Conservation (phyloP, 306 rosid genomes). For the Geum urbanum region DNA sequence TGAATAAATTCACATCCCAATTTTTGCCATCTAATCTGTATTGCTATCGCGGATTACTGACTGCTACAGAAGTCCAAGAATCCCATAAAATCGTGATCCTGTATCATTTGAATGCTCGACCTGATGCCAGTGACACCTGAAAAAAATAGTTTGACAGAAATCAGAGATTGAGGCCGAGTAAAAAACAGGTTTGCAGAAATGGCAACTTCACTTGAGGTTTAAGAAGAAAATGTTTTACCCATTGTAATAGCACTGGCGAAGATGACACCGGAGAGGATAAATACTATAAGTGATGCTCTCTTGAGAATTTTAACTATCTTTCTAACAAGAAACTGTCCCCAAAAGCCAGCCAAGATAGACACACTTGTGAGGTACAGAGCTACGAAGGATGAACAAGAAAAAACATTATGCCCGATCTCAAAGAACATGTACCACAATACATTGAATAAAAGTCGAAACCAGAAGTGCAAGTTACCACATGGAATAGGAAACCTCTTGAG, state of each 20-base stretch:
- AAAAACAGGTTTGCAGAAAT: not conserved
- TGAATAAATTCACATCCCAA: not conserved
- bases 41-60: conserved; percentile 32
- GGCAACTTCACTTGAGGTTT: not conserved
- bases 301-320: conserved; percentile 45
- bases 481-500: conserved; percentile 87
- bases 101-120: conserved; percentile 56
- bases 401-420: not conserved
- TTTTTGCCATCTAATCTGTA: not conserved
- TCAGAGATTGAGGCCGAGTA: too few relatives aligned
- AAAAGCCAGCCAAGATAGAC: conserved; percentile 73
- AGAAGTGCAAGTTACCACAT: conserved; percentile 44
- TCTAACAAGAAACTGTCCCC: conserved; percentile 74
- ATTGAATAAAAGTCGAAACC: not conserved
- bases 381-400: conserved; percentile 28
- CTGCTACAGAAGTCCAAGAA: conserved; percentile 64
- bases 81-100: conserved; percentile 82
- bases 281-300: conserved; percentile 75
- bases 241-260: conserved; percentile 80
- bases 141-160: not conserved
- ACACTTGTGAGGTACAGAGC: conserved; percentile 62
- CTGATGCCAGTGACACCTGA: conserved; percentile 69
- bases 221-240: conserved; percentile 43
- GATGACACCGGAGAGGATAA: conserved; percentile 82
- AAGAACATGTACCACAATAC: not conserved